phyloP scores from a whole-genome alignment of 768 basidiomycete genomes.

The Austroboletus eburneus region DNA sequence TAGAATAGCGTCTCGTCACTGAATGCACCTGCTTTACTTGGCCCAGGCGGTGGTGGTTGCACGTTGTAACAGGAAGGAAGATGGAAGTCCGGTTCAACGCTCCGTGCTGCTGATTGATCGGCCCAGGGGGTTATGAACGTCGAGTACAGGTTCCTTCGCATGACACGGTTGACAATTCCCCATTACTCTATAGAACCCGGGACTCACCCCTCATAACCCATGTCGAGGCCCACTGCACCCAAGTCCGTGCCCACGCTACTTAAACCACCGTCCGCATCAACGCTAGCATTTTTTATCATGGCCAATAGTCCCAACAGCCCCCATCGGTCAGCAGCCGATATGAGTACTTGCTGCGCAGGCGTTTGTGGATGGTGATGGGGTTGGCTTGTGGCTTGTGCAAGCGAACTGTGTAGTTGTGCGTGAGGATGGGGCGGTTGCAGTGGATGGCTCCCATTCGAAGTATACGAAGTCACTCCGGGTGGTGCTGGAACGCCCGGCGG shows the following conservation, averaged over 20 bases:
- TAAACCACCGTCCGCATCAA: slow-evolving; percentile 76
- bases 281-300: slow-evolving; percentile 75
- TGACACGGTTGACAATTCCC: slow-evolving; percentile 19
- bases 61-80: slow-evolving; percentile 92
- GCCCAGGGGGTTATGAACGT: slow-evolving; percentile 97
- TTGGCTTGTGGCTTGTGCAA: slow-evolving; percentile 29
- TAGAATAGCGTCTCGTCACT: slow-evolving; percentile 96
- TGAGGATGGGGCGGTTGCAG: slow-evolving; percentile 30
- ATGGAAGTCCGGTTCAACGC: slow-evolving; percentile 89
- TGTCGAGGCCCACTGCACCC: slow-evolving; percentile 87
- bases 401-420: slow-evolving; percentile 32
- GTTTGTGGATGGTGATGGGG: slow-evolving; percentile 67
- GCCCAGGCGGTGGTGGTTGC: slow-evolving; percentile 79
- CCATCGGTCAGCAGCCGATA: slow-evolving; percentile 94
- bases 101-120: slow-evolving; percentile 79
- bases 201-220: slow-evolving; percentile 77
- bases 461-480: slow-evolving; percentile 33
- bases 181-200: slow-evolving; percentile 18
- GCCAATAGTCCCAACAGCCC: slow-evolving; percentile 83
- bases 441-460: slow-evolving; percentile 36
- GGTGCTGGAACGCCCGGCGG: slow-evolving; percentile 49
- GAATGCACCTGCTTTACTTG: slow-evolving; percentile 76
- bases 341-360: slow-evolving; percentile 89
- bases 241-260: slow-evolving; percentile 88
- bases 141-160: slow-evolving; percentile 69